Evolutionary conservation across 208 protist genomes (phyloP), one percentile per base, ranked within the genome.

Genomic region (Crithidia mellificae): DNA sequence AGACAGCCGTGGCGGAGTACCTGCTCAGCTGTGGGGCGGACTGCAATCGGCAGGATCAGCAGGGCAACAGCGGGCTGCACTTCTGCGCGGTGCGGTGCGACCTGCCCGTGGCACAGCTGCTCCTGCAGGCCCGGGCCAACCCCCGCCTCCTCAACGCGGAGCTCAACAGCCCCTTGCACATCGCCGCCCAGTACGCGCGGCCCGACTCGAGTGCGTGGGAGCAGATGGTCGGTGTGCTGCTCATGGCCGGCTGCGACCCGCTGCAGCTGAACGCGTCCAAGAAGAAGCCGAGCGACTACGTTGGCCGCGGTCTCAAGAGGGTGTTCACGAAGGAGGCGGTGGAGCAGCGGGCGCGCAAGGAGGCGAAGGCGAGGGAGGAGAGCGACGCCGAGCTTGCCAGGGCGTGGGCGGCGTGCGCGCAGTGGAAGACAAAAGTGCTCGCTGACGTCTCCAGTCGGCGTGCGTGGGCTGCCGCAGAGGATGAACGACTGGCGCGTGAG

Each of bases 191-290:
- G 50, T 72, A 92, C 66, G 78, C 81, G 27, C 77, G 84, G 17
- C 88, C 84, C 29, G 87, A 96, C 78, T 89, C 83, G n/a, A 82
- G 84, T 53, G 77, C 87, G 54, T 96, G 91, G 91, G 91, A 94
- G 75, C 78, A 87, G 70, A 82, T 96, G 34, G 79, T 94, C 15
- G 73, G 74, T 7, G 44, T 87, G 50, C 67, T 96, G 61, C 80
- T 96, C 25, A 68, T 80, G 56, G 76, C 80, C 0, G 91, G 91
- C 47, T 90, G 88, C 55, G 81, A 94, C 63, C 83, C 87, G 9
- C 38, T 66, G 39, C 74, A 87, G 58, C 77, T 92, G 69, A 96
- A 96, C 68, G 88, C 78, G 24, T 91, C 82, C 24, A 73, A 81
- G 41, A 94, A 94, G 68, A 89, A 81, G 66, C 80, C 91, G 29